Evolutionary conservation across 768 basidiomycete species (phyloP), one percentile per base, ranked within the genome.

Genomic region (Rhodotorula graminis): DNA sequence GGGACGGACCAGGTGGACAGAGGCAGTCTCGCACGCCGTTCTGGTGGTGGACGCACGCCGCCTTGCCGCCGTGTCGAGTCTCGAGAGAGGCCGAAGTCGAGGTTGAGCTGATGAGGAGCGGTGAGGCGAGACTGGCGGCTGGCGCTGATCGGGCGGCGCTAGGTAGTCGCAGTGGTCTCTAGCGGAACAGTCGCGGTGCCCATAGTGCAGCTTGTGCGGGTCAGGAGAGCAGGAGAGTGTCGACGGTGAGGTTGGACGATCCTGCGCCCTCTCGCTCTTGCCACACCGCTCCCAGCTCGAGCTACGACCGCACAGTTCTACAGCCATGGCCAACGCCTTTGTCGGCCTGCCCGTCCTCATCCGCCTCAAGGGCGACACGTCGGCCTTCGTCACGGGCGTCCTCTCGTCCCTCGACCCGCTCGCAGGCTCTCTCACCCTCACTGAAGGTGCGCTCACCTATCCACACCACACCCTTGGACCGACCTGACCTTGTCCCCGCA

Each of bases 261-360:
- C 44, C 44, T 46, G 12, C 44, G 2, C 12, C 44, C 12, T 46
- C 44, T 46, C 44, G 6, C 44, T 18, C 44, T 46, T 3, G 14
- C 44, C 11, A 12, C 44, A 6, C 12, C 14, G 44, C 44, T 14
- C 12, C 7, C 44, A 12, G 37, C 37, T 37, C 37, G 37, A 37
- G 37, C 47, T 9, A 49, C 19, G 19, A 19, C 19, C 3, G 47
- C 47, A 56, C 8, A 19, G n/a, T 52, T 14, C 7, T 23, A 7
- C 33, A 40, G 2, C n/a, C 6, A 72, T 67, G 71, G 55, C 61
- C 0, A 49, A 47, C 2, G 11, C 56, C 1, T 72, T 72, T 65
- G 29, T 72, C 40, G 71, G 71, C 9, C n/a, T 72, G 0, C 71
- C 71, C 29, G 71, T 72, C n/a, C 42, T 59, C 37, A 55, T 72